Evolutionary conservation across 495 filamentous ascomycete genomes (phyloP), one percentile per base, ranked within the genome.

Genomic region (Collariella sp.): DNA sequence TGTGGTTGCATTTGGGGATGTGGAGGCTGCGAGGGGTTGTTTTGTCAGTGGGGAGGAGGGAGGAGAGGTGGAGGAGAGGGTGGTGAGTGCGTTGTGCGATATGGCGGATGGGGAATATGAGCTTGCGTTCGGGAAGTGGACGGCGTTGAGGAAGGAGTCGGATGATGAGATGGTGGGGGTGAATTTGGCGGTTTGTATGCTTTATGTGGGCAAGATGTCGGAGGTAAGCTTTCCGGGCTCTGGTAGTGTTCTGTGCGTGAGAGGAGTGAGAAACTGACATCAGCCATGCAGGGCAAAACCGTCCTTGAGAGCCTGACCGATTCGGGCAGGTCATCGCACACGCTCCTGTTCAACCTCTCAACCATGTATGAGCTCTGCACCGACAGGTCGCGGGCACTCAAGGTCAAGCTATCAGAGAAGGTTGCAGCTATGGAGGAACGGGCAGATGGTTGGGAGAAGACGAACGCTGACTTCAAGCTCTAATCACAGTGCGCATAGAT

Each of bases 361-460:
- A 96, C 93, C 0, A 79, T 95, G 59, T 98, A 95, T 64, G 93
- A 98, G 67, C 79, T 98, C 5, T 91, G 86, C 60, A 88, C 85
- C 2, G 91, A 97, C 52, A 77, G 77, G 55, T 76, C 85, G n/a
- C 70, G 75, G 44, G 74, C 74, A 15, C 66, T 84, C 61, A 97
- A 96, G 70, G 66, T 77, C 18, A 66, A 70, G 19, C 73, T 97
- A 20, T 82, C 86, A 7, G 85, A 87, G 62, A 78, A 73, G 29
- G 73, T 94, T 15, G 84, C 89, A 1, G 72, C 66, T 13, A 73
- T 78, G 57, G 70, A 57, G 50, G 74, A 62, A 35, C 56, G 57
- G 10, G 54, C 58, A 2, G 57, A 72, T n/a, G 84, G 85, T 16
- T 77, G 84, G 71, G 88, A 93, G 68, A 82, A 83, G 67, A 74